Evolutionary conservation across 306 rosid species (phyloP).

Genomic region (Carpinus viminea): DNA sequence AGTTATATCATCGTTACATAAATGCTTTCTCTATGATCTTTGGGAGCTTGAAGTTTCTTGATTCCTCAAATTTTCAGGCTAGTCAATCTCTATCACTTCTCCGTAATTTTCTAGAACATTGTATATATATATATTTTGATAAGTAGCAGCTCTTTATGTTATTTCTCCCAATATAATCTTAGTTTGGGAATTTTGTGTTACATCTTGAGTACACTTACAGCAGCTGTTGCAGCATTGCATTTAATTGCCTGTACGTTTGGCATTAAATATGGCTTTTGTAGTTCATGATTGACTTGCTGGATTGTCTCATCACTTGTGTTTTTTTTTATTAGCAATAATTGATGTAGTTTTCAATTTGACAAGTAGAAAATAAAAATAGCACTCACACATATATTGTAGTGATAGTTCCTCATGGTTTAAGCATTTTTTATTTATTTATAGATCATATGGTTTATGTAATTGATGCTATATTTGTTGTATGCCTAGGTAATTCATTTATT

Average conservation of each 20-base stretch:
- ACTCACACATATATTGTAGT: too few relatives aligned
- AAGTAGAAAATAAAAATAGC: too few relatives aligned
- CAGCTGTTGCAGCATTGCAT: background rate
- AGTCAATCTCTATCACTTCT: slow-evolving; percentile 25
- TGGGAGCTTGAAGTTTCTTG: slow-evolving; percentile 78
- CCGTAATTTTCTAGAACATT: background rate
- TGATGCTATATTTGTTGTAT: background rate
- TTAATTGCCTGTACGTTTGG: background rate
- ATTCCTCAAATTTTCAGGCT: slow-evolving; percentile 81
- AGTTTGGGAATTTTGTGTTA: background rate
- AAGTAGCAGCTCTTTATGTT: background rate
- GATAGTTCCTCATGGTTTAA: background rate
- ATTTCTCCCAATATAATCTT: background rate
- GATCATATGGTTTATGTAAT: background rate
- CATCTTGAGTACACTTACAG: background rate
- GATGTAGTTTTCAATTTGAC: too few relatives aligned
- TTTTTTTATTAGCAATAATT: too few relatives aligned
- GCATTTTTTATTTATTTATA: too few relatives aligned
- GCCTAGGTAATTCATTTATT: background rate
- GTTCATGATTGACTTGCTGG: too few relatives aligned
- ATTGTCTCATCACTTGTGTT: too few relatives aligned
- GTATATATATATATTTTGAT: background rate
- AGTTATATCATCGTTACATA: slow-evolving; percentile 71
- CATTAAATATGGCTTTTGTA: too few relatives aligned
- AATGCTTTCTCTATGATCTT: slow-evolving; percentile 90